phyloP scores from a whole-genome alignment of 169 alveolate genomes.

The Amoebophrya sp. region DNA sequence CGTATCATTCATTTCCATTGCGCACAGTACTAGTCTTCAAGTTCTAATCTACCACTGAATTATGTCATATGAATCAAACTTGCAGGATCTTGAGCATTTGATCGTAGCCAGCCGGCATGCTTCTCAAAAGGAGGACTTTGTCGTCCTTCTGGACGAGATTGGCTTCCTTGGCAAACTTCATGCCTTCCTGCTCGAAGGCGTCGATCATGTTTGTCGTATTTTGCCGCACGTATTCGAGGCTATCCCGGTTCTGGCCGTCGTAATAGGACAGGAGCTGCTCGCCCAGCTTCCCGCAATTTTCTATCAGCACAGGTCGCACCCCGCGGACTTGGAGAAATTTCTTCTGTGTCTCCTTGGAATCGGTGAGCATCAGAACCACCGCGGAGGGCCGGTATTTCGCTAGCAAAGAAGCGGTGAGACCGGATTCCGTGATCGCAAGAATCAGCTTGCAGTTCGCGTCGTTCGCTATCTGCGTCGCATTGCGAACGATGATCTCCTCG shows the following conservation, averaged over 20 bases:
- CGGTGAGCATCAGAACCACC: not conserved
- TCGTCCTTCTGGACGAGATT: not conserved
- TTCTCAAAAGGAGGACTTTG: not conserved
- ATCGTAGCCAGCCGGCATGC: not conserved
- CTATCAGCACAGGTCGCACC: not conserved
- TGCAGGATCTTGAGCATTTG: not conserved
- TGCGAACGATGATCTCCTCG: conserved; percentile 12
- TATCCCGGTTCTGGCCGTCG: not conserved
- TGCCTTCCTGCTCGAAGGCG: not conserved
- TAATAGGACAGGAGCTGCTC: not conserved
- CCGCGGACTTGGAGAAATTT: not conserved
- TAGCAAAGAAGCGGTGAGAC: not conserved
- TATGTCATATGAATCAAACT: too few species aligned
- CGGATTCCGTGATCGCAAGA: not conserved
- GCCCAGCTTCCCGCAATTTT: not conserved
- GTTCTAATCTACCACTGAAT: too few species aligned
- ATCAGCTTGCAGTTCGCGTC: conserved; percentile 7
- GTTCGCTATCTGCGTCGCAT: conserved; percentile 2
- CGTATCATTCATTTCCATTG: too few species aligned
- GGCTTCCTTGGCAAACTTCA: not conserved
- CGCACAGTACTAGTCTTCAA: too few species aligned
- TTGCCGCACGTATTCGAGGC: not conserved
- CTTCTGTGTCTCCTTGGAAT: not conserved
- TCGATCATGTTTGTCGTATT: not conserved
- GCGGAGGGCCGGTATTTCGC: conserved; percentile 13